Base-by-base conservation (phyloP, 371 early-diverging fungal species). In the Mycotypha africana region DNA sequence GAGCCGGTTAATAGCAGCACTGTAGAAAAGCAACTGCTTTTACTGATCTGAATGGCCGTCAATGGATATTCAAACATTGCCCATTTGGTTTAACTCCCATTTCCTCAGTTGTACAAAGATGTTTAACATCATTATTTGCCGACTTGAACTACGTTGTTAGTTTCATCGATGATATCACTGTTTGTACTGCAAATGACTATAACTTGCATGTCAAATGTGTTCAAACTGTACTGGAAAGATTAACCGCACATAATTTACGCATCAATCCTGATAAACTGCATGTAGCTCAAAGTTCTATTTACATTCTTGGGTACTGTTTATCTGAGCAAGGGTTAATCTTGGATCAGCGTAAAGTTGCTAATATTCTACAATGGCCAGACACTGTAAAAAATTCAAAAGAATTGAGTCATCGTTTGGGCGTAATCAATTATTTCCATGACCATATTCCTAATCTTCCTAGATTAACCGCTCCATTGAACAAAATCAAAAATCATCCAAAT, bases 351-450 rank as follows among this genome's bases (percentile, higher is more conserved):
- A 55, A 60, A 31, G 14, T 64, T 9, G 28, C 45, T 0, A 54
- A 54, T 20, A 38, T 48, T 2, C 12, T 36, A 10, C 15, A 38
- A 10, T 53, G 55, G 51, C 53, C 51, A 3, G 16, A 19, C 1
- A 51, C 58, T 2, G 4, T 21, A 3, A 20, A 16, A 20, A 53
- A 51, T 2, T 53, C 52, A 11, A 50, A 57, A n/a, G 38, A 59
- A 36, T 35, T 53, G 9, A 47, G 49, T 32, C 39, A 42, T 15
- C 65, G 58, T 23, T 9, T 54, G 17, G 65, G 60, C 2, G 36
- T 49, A 11, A 41, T 56, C 38, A 61, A 61, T 16, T 62, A 45
- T 33, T 70, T 65, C 28, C 42, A 54, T 6, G 49, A 41, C 8
- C 49, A 53, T 31, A 53, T 62, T 11, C 56, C 58, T 10, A 28